These are phyloP conservation scores for Neospora caninum DNA, from an alignment of 169 alveolate genomes.

Conservation along the genomic window DNA sequence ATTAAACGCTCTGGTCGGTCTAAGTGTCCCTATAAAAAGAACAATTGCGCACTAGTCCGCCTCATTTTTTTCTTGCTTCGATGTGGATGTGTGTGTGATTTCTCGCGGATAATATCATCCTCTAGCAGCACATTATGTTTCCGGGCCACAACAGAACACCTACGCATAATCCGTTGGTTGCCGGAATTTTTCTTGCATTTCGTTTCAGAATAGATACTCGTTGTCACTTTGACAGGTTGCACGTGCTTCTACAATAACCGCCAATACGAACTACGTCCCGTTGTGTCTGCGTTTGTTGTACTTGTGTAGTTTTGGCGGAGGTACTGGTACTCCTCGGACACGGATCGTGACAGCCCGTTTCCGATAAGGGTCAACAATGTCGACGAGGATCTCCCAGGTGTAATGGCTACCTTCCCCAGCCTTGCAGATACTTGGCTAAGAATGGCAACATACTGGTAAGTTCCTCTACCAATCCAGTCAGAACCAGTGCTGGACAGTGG, in stretches of 20 bases:
- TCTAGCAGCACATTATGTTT: too few species aligned
- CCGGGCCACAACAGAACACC: too few species aligned
- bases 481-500: neutral
- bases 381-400: conserved; percentile 43
- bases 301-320: conserved; percentile 51
- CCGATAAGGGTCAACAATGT: conserved; percentile 25
- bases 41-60: neutral
- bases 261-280: too few species aligned
- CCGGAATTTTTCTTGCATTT: too few species aligned
- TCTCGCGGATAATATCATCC: too few species aligned
- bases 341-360: conserved; percentile 46
- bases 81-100: neutral
- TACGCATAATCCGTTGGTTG: too few species aligned
- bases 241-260: too few species aligned
- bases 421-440: conserved; percentile 52
- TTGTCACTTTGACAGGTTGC: too few species aligned
- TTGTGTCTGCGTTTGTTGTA: too few species aligned
- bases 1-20: neutral
- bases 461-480: neutral
- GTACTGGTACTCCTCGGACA: conserved; percentile 61
- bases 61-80: neutral
- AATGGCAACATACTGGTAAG: conserved; percentile 59
- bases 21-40: neutral
- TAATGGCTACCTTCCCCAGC: conserved; percentile 31
- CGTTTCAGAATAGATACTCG: too few species aligned